These are phyloP conservation scores for Arthrinium puccinioides DNA, from an alignment of 2,329 filamentous ascomycete species.

Conservation along the genomic window DNA sequence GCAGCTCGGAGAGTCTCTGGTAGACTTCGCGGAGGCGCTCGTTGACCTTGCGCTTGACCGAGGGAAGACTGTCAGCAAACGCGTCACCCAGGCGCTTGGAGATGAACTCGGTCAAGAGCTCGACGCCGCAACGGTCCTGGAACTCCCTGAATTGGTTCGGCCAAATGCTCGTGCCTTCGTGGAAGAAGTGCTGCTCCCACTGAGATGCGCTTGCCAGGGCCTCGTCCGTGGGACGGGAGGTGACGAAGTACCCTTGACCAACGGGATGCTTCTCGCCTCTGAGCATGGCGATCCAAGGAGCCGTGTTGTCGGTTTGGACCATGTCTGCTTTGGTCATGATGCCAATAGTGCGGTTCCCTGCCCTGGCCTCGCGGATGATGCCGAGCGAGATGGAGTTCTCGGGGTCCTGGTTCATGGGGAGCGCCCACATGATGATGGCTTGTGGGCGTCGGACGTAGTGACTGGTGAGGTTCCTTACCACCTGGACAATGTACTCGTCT, in stretches of 20 bases:
- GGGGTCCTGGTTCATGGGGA: slow-evolving; percentile 72
- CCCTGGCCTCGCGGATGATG: slow-evolving; percentile 51
- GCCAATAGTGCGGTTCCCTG: slow-evolving; percentile 54
- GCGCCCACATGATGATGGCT: slow-evolving; percentile 69
- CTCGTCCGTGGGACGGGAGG: slow-evolving; percentile 55
- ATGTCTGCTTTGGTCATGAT: slow-evolving; percentile 84
- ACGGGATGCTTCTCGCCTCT: slow-evolving; percentile 53
- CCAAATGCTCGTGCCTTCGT: slow-evolving; percentile 34
- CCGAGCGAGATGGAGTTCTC: slow-evolving; percentile 66
- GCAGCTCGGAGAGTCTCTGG: slow-evolving; percentile 47
- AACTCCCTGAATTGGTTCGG: slow-evolving; percentile 40
- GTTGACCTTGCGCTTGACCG: slow-evolving; percentile 46
- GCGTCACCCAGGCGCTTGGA: slow-evolving; percentile 46
- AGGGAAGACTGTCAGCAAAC: slow-evolving; percentile 45
- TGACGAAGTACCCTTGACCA: slow-evolving; percentile 72
- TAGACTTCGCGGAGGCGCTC: slow-evolving; percentile 44
- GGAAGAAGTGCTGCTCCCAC: slow-evolving; percentile 48
- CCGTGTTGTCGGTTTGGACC: slow-evolving; percentile 40
- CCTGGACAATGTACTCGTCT: slow-evolving; percentile 61
- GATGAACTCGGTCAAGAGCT: slow-evolving; percentile 43
- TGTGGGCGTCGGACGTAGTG: slow-evolving; percentile 63
- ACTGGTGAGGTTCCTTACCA: slow-evolving; percentile 64
- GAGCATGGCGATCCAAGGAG: slow-evolving; percentile 59
- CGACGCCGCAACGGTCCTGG: slow-evolving; percentile 43
- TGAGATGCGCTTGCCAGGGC: slow-evolving; percentile 42